These are phyloP conservation scores for Neurospora sp. DNA, from an alignment of 495 filamentous ascomycete genomes.

Conservation along the genomic window DNA sequence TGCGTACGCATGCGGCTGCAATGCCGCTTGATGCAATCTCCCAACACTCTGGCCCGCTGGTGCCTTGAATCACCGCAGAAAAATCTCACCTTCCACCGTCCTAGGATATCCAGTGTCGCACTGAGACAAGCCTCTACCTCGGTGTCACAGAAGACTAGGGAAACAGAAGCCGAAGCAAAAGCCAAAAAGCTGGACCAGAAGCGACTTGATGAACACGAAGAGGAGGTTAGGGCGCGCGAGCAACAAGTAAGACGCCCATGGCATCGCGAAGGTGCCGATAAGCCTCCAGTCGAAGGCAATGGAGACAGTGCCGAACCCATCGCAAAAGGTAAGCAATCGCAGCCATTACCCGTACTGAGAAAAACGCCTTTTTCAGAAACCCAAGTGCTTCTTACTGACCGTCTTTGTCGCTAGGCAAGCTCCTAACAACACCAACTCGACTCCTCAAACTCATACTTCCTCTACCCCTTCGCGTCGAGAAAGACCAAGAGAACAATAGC, in stretches of 20 bases:
- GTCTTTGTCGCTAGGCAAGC: constrained; percentile 50
- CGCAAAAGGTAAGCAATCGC: constrained; percentile 46
- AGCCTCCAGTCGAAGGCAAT: constrained; percentile 39
- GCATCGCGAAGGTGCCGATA: constrained; percentile 57
- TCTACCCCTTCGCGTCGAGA: constrained; percentile 51
- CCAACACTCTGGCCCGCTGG: background rate
- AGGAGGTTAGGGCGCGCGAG: constrained; percentile 24
- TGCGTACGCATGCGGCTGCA: constrained; percentile 10
- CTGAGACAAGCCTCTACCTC: background rate
- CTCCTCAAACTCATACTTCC: constrained; percentile 86
- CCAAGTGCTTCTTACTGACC: background rate
- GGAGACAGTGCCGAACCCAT: constrained; percentile 40
- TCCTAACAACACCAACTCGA: constrained; percentile 81
- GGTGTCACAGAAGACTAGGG: background rate
- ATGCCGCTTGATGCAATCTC: constrained; percentile 4
- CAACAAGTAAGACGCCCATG: constrained; percentile 45
- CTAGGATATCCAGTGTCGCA: background rate
- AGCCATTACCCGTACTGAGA: background rate
- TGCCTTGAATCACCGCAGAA: background rate
- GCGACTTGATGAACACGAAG: constrained; percentile 27
- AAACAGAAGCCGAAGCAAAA: constrained; percentile 19
- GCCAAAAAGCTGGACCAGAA: constrained; percentile 28
- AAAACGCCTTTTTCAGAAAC: background rate
- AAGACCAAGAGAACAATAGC: constrained; percentile 39
- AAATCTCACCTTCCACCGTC: background rate